Percentiles rank a stretch among this genome's conserved stretches.
Evolutionary conservation across 176 grass and related monocot species (phyloP).

Genomic region (Musa schizocarpa): DNA sequence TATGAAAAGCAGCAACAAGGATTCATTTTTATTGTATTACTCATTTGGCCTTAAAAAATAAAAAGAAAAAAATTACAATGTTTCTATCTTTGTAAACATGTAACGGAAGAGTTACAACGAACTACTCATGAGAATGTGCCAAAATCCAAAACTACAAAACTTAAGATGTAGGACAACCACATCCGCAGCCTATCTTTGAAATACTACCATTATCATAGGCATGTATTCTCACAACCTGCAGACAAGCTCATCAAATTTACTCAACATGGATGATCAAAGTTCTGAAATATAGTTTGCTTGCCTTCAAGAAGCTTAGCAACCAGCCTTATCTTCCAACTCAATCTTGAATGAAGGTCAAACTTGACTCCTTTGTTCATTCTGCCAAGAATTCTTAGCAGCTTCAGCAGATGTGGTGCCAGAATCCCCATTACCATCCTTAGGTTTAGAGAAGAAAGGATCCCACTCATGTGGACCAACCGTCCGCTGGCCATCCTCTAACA

Average conservation of each 20-base stretch:
- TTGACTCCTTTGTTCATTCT: slow-evolving; percentile 6
- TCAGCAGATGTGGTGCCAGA: slow-evolving; percentile 3
- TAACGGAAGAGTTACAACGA: slow-evolving; percentile 25
- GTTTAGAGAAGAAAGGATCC: slow-evolving; percentile 36
- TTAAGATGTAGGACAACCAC: slow-evolving; percentile 21
- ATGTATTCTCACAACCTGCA: slow-evolving; percentile 23
- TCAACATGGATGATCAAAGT: slow-evolving; percentile 25
- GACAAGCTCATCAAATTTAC: slow-evolving; percentile 31
- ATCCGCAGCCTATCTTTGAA: slow-evolving; percentile 13
- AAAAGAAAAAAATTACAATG: too few relatives aligned
- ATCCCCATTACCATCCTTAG: slow-evolving; percentile 13
- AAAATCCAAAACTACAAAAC: slow-evolving; percentile 15
- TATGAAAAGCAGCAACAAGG: too few relatives aligned
- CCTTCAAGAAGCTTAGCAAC: slow-evolving; percentile 20
- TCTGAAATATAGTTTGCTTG: slow-evolving; percentile 14
- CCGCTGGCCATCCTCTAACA: slow-evolving; percentile 34
- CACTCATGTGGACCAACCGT: slow-evolving; percentile 41
- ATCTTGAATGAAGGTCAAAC: background rate
- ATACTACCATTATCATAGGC: background rate
- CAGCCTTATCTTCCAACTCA: too few relatives aligned
- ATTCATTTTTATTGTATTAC: too few relatives aligned
- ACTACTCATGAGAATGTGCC: slow-evolving; percentile 31
- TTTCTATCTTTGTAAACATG: slow-evolving; percentile 27
- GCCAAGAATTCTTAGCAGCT: slow-evolving; percentile 16
- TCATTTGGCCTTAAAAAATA: slow-evolving; percentile 3